phyloP scores from a whole-genome alignment of 2,329 filamentous ascomycete genomes.

The Alternaria infectoria region DNA sequence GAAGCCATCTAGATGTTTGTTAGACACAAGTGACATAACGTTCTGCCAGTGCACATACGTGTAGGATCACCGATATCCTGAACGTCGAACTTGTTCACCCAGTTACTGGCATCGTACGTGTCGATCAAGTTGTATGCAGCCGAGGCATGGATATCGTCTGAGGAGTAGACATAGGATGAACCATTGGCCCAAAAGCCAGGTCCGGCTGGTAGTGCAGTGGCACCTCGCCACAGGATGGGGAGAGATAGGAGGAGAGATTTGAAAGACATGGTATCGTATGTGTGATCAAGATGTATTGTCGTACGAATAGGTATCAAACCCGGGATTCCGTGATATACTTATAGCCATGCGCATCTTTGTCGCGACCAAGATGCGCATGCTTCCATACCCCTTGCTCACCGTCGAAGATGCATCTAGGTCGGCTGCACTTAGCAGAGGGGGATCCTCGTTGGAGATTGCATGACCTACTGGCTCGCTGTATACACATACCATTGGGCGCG shows the following conservation, averaged over 20 bases:
- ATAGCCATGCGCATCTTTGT: constrained; percentile 10
- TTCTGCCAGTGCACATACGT: constrained; percentile 23
- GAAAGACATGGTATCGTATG: constrained; percentile 23
- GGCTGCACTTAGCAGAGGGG: constrained; percentile 9
- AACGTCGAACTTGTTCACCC: constrained; percentile 47
- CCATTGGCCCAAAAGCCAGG: constrained; percentile 32
- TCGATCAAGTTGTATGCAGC: constrained; percentile 42
- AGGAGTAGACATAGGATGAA: constrained; percentile 18
- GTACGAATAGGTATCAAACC: constrained; percentile 4
- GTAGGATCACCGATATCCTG: constrained; percentile 46
- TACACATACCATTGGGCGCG: constrained; percentile 21
- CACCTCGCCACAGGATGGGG: constrained; percentile 28
- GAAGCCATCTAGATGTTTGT: constrained; percentile 37
- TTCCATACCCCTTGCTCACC: background rate
- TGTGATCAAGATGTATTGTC: constrained; percentile 5
- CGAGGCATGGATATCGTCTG: constrained; percentile 11
- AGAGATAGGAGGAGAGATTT: constrained; percentile 18
- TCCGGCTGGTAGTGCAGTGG: constrained; percentile 27
- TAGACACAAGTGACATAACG: background rate
- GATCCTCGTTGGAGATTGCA: constrained; percentile 5
- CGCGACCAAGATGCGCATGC: constrained; percentile 1
- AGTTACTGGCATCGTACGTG: constrained; percentile 48
- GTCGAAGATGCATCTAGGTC: constrained; percentile 6
- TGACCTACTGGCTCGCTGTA: constrained; percentile 17
- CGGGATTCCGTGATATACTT: constrained; percentile 9